Evolutionary conservation across 2,329 filamentous ascomycete species (phyloP).

Genomic region (Dryadomyces sulphureus): DNA sequence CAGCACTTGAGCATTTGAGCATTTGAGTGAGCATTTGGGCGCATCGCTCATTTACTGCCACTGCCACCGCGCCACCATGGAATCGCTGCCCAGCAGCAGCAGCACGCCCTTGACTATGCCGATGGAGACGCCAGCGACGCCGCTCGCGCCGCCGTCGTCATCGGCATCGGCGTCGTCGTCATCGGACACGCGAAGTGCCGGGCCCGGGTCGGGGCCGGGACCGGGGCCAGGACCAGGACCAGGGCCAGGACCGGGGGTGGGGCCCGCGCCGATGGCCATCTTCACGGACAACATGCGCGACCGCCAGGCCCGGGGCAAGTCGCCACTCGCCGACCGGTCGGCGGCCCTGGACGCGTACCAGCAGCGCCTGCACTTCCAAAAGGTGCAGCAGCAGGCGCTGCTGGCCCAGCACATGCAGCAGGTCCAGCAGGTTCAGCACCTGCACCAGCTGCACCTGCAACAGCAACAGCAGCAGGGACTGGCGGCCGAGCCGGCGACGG

Average conservation of each 20-base stretch:
- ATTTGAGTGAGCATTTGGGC: no score
- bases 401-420: neutral
- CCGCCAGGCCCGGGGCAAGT: slow-evolving; percentile 43
- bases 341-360: slow-evolving; percentile 2
- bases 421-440: neutral
- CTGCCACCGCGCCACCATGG: neutral
- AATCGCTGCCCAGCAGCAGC: neutral
- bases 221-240: no score
- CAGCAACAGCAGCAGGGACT: neutral
- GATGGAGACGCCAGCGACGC: neutral
- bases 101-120: neutral
- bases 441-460: neutral
- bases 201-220: no score
- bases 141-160: no score
- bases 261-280: neutral
- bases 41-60: no score
- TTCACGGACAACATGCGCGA: slow-evolving; percentile 40
- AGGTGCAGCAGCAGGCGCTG: neutral
- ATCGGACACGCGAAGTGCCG: neutral
- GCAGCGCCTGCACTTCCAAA: neutral
- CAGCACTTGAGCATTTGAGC: no score
- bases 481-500: neutral
- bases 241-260: neutral
- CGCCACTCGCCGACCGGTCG: slow-evolving; percentile 38
- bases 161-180: neutral